phyloP scores from a whole-genome alignment of 2,329 filamentous ascomycete genomes.

The Ceratocystis harringtonii region DNA sequence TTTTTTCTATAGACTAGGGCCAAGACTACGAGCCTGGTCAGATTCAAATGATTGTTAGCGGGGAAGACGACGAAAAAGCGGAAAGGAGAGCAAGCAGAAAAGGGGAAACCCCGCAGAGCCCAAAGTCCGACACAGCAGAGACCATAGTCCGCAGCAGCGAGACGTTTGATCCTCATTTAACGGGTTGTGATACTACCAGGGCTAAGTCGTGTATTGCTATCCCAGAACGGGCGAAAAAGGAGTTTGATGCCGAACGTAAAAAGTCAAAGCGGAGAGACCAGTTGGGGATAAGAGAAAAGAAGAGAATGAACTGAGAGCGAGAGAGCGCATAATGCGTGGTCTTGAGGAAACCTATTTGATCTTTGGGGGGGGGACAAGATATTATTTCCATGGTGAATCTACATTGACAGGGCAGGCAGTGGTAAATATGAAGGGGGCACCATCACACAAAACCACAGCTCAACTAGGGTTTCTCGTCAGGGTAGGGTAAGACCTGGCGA shows the following conservation, averaged over 20 bases:
- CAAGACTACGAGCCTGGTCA: not conserved
- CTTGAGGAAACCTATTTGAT: not conserved
- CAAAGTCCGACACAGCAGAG: not conserved
- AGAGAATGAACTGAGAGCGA: not conserved
- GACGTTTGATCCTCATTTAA: conserved; percentile 7
- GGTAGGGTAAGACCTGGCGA: no score
- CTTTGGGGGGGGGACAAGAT: not conserved
- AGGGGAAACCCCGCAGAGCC: not conserved
- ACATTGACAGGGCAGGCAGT: no score
- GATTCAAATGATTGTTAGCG: not conserved
- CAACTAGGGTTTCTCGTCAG: no score
- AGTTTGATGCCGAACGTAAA: not conserved
- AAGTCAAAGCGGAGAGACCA: not conserved
- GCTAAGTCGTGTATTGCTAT: not conserved
- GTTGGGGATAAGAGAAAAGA: not conserved
- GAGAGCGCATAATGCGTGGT: not conserved
- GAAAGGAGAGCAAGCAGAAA: not conserved
- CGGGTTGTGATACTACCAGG: not conserved
- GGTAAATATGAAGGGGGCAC: no score
- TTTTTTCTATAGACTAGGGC: not conserved
- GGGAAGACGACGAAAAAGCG: not conserved
- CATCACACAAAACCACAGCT: no score
- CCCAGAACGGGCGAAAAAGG: not conserved
- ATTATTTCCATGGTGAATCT: not conserved
- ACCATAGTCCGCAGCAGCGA: not conserved